Evolutionary conservation across 2,329 filamentous ascomycete species (phyloP).

Genomic region (Colletotrichum sp.): DNA sequence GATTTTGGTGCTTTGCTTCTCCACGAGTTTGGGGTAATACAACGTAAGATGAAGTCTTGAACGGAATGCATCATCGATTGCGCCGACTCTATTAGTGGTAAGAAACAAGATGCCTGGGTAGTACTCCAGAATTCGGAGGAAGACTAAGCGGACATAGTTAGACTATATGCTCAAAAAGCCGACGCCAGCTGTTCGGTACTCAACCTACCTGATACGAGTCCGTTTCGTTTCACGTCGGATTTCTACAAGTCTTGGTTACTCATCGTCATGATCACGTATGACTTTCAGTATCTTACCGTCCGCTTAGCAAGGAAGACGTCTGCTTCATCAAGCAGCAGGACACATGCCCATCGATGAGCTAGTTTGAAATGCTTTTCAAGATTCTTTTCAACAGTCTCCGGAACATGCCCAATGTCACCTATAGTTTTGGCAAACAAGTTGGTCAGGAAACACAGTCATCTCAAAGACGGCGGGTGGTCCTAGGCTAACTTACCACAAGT

Average conservation of each 20-base stretch:
- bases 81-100: slow-evolving; percentile 54
- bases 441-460: not conserved
- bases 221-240: not conserved
- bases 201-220: not conserved
- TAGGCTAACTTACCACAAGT: slow-evolving; percentile 17
- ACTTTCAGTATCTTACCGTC: not conserved
- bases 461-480: not conserved
- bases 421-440: not conserved
- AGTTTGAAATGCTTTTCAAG: slow-evolving; percentile 15
- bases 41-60: slow-evolving; percentile 41
- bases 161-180: not conserved
- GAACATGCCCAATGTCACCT: slow-evolving; percentile 8
- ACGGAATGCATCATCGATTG: slow-evolving; percentile 53
- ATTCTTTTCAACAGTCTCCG: slow-evolving; percentile 24
- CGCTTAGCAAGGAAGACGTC: slow-evolving; percentile 27
- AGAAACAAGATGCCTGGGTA: slow-evolving; percentile 55
- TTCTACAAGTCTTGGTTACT: not conserved
- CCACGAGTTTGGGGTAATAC: slow-evolving; percentile 33
- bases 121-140: slow-evolving; percentile 55
- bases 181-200: not conserved
- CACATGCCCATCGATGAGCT: slow-evolving; percentile 28
- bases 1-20: slow-evolving; percentile 19
- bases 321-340: slow-evolving; percentile 33
- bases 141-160: slow-evolving; percentile 27
- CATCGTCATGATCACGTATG: not conserved